Conservation (phyloP, 306 rosid genomes). For the Senna siamea region DNA sequence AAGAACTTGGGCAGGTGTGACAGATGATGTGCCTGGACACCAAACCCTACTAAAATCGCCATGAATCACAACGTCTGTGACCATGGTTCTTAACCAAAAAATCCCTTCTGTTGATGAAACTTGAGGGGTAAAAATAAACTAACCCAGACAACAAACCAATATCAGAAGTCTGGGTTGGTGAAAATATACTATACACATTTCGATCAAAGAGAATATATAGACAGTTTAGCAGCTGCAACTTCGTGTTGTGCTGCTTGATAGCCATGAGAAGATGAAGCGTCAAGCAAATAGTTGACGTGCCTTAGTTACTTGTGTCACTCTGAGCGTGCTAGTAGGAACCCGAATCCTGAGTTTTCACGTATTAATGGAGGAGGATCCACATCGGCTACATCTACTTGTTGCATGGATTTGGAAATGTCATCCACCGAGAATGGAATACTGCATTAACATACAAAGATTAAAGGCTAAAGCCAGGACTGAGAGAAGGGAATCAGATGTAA, state of each 20-base stretch:
- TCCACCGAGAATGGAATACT: conserved; percentile 99
- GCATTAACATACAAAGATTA: conserved; percentile 44
- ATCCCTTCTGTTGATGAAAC: conserved; percentile 75
- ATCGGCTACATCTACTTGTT: conserved; percentile 84
- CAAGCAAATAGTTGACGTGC: no score
- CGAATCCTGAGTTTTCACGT: conserved; percentile 96
- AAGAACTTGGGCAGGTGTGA: conserved; percentile 48
- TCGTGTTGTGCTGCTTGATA: conserved; percentile 44
- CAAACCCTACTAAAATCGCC: conserved; percentile 54
- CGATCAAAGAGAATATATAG: conserved; percentile 56
- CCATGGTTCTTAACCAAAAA: conserved; percentile 57
- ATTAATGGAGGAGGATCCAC: conserved; percentile 97
- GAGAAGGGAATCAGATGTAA: background rate
- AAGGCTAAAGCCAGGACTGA: background rate
- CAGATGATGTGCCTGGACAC: conserved; percentile 51
- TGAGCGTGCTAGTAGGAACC: conserved; percentile 84
- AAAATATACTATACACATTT: conserved; percentile 71
- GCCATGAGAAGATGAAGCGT: conserved; percentile 39
- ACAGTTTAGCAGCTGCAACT: conserved; percentile 65
- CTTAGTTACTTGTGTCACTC: conserved; percentile 59
- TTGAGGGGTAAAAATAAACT: conserved; percentile 64
- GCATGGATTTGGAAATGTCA: conserved; percentile 94
- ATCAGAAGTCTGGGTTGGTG: conserved; percentile 53
- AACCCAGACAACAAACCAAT: conserved; percentile 73
- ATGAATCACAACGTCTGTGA: conserved; percentile 60